Evolutionary conservation across 768 basidiomycete species (phyloP), one percentile per base, ranked within the genome.

Genomic region (Dendrothele bispora): DNA sequence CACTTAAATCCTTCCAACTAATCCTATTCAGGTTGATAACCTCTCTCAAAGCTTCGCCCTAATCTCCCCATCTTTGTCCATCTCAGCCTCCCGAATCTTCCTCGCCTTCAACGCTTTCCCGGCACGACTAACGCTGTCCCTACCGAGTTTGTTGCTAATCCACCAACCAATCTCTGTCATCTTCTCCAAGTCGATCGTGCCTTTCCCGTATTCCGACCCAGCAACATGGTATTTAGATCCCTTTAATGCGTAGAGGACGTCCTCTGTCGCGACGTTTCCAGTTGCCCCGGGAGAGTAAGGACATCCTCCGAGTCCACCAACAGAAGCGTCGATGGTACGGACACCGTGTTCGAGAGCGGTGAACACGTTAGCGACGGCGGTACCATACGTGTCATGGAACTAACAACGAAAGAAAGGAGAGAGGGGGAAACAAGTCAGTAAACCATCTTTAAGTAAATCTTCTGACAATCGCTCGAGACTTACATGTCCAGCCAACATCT

Each of bases 231-330:
- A 83, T 38, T 69, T 73, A 8, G 83, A 85, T 42, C 69, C 83
- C 55, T 74, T 78, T 7, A 98, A 75, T 0, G 89, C 87, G 53
- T 97, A 93, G 7, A 95, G 73, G 1, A 95, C 81, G 55, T 95
- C 90, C 56, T 98, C 95, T 0, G 95, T 98, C 0, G 92, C 86
- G 15, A 97, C 90, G 56, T 97, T 97, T 14, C 95, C 95, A 0
- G 92, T 94, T 12, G 95, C 94, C 5, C 94, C 94, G 2, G 95
- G 95, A 1, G 95, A 93, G 66, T 91, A 98, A 3, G 95, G 95
- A 59, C 95, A 98, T 15, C 95, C 93, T 3, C 95, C 95, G 1
- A 98, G 82, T 1, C 95, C 94, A 15, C 86, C 92, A 15, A 97
- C 82, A 1, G 88, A 84, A 2, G 88, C 74, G 59, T 89, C 95